Evolutionary conservation across 2,329 filamentous ascomycete genomes (phyloP).

Genomic region (Sordariomycetes sp.): DNA sequence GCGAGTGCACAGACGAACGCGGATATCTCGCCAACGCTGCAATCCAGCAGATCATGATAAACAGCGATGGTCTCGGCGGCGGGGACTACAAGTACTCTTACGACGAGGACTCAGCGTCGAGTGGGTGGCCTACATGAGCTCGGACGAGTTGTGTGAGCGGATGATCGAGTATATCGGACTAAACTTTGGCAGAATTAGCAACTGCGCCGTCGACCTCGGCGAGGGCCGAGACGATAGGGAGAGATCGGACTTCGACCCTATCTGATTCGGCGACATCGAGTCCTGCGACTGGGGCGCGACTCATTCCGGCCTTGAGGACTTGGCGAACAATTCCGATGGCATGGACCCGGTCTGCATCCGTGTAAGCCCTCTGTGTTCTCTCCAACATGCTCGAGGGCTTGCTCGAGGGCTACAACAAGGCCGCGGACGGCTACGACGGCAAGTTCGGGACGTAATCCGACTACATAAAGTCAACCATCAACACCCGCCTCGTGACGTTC

Average conservation of each 20-base stretch:
- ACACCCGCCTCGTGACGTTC: not conserved
- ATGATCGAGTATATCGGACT: constrained; percentile 6
- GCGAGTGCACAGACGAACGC: constrained; percentile 16
- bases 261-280: not conserved
- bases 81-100: not conserved
- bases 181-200: constrained; percentile 13
- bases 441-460: not conserved
- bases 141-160: constrained; percentile 9
- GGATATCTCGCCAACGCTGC: constrained; percentile 16
- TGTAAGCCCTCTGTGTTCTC: not conserved
- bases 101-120: constrained; percentile 6
- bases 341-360: not conserved
- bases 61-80: too few relatives aligned
- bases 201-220: constrained; percentile 15
- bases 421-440: not conserved
- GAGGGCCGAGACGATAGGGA: not conserved
- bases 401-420: not conserved
- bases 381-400: not conserved
- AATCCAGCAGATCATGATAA: not conserved
- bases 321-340: not conserved
- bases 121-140: constrained; percentile 15
- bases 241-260: not conserved
- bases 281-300: not conserved
- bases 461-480: not conserved
- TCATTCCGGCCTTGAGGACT: not conserved